These are phyloP conservation scores for Solanum lycopersicoides DNA, from an alignment of 257 asterid genomes.

Conservation along the genomic window DNA sequence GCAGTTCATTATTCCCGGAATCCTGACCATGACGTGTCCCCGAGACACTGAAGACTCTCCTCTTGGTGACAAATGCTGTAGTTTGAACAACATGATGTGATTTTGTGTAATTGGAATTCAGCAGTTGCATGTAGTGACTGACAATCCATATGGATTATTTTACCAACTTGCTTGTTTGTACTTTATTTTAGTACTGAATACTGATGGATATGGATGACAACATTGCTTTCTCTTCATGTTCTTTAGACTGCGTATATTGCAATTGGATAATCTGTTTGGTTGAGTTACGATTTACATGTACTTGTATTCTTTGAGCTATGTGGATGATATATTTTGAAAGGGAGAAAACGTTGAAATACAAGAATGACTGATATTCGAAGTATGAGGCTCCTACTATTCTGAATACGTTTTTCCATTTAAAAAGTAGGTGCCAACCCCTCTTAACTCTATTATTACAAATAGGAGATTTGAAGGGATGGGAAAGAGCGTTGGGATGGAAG, in stretches of 20 bases:
- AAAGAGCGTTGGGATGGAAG: conserved; percentile 51
- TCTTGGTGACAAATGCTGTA: background rate
- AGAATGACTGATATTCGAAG: background rate
- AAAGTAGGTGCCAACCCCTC: background rate
- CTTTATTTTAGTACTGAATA: background rate
- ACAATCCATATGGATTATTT: background rate
- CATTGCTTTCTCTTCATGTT: background rate
- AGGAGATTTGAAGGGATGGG: background rate
- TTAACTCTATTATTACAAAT: background rate
- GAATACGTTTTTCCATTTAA: background rate
- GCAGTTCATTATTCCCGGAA: background rate
- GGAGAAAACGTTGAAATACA: background rate
- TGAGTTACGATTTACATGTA: background rate
- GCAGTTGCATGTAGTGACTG: background rate
- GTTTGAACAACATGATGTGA: background rate
- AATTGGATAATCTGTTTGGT: background rate
- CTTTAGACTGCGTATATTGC: background rate
- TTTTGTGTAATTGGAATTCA: background rate
- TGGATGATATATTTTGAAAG: background rate
- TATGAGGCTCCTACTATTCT: background rate
- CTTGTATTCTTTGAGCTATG: background rate
- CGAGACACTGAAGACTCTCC: background rate
- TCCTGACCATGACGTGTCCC: background rate
- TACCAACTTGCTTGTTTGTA: background rate
- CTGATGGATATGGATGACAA: background rate